phyloP scores from a whole-genome alignment of 345 rosid genomes.

The Reutealis trisperma region DNA sequence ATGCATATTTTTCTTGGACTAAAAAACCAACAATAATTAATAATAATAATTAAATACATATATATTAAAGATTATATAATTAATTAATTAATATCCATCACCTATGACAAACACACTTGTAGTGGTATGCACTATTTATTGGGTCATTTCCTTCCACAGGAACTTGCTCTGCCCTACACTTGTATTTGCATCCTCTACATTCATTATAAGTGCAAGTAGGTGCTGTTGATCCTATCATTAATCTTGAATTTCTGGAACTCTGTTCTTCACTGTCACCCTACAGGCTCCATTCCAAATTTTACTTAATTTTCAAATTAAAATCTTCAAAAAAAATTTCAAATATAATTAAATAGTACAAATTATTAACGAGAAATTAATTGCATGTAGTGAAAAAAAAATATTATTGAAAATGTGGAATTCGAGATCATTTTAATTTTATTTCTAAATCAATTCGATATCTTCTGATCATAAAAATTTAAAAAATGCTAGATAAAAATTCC shows the following conservation, averaged over 20 bases:
- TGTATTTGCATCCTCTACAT: slow-evolving; percentile 93
- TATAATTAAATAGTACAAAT: too few relatives aligned
- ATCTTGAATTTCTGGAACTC: slow-evolving; percentile 42
- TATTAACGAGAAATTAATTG: too few relatives aligned
- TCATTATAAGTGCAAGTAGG: slow-evolving; percentile 92
- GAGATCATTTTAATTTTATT: too few relatives aligned
- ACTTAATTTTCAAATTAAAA: not conserved
- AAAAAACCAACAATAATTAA: too few relatives aligned
- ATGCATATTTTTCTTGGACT: too few relatives aligned
- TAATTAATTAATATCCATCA: not conserved
- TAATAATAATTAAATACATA: not conserved
- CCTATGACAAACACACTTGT: slow-evolving; percentile 89
- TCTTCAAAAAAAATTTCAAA: too few relatives aligned
- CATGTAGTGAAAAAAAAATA: too few relatives aligned
- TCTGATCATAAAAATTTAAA: too few relatives aligned
- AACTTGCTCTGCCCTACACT: slow-evolving; percentile 92
- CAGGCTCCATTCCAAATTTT: not conserved
- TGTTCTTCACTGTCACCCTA: slow-evolving; percentile 32
- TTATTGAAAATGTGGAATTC: too few relatives aligned
- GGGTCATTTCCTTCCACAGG: slow-evolving; percentile 97
- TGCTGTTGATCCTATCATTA: slow-evolving; percentile 89
- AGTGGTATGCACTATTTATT: slow-evolving; percentile 81
- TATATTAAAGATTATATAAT: not conserved
- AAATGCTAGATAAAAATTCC: too few relatives aligned
- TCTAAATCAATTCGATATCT: too few relatives aligned